Evolutionary conservation across 257 asterid genomes (phyloP), one percentile per base, ranked within the genome.

Genomic region (Oldenlandia corymbosa): DNA sequence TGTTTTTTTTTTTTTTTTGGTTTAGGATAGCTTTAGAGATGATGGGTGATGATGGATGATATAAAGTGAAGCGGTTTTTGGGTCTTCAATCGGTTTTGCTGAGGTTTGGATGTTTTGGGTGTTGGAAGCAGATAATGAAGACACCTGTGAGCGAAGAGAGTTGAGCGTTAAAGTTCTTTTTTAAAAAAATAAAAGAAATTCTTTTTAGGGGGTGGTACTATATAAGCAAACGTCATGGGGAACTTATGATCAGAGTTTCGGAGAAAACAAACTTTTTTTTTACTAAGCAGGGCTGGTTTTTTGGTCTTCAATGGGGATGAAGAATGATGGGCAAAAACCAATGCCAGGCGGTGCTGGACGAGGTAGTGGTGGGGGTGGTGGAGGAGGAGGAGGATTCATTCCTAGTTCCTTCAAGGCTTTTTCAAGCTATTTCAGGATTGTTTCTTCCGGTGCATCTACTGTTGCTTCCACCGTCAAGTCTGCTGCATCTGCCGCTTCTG

Each of bases 401-500:
- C 96, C 90, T 0, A 73, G 71, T 34, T 91, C 97, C 3, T 85
- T 92, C 69, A 81, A 77, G 79, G 78, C 97, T 70, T 69, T 91
- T 42, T 85, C 97, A 2, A 80, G 85, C 53, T 87, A 78, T 73
- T 66, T 87, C 66, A 88, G 78, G 87, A 78, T 82, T 74, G 93
- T 89, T 68, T 87, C 97, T 2, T 84, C 91, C 0, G 89, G 97
- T 60, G 97, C 97, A 17, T 85, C 94, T 0, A 62, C 85, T 2
- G 97, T 89, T 52, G 99, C 98, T 9, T 88, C 94, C 46, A 77
- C 88, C 0, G 88, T 89, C 45, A 81, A 83, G 87, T 92, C 97
- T 55, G 96, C 95, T 43, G 97, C 97, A 5, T 85, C 94, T 1
- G 95, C 98, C 24, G 96, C 97, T 74, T 85, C 96, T 0, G 85